A percentile compares a stretch with the other conserved stretches of the same genome.
phyloP scores from a whole-genome alignment of 2,329 filamentous ascomycete genomes.

The Xylariaceae sp. region DNA sequence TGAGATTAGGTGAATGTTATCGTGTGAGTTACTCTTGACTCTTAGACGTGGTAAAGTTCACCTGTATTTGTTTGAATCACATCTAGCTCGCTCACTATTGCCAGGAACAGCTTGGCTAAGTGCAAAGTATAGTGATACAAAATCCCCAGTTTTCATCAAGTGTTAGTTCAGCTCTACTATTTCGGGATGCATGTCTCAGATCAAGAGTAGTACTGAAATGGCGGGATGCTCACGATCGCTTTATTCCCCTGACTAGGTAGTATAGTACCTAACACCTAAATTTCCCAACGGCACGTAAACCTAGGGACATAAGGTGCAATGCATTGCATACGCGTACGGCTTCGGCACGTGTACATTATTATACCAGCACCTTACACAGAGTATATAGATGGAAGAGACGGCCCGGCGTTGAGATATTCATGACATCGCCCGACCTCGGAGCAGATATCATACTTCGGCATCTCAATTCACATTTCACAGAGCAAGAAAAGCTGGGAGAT shows the following conservation, averaged over 20 bases:
- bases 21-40: too few species aligned
- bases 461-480: conserved; percentile 1
- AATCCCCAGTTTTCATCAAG: too few species aligned
- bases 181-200: too few species aligned
- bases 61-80: background rate
- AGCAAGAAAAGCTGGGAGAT: background rate
- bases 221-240: conserved; percentile 5
- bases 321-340: conserved; percentile 18
- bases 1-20: too few species aligned
- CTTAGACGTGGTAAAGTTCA: too few species aligned
- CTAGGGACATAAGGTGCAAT: conserved; percentile 10
- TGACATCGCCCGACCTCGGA: conserved; percentile 13
- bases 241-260: too few species aligned
- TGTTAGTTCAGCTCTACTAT: too few species aligned
- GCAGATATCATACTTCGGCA: conserved; percentile 8
- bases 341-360: conserved; percentile 21
- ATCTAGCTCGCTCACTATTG: background rate
- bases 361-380: background rate
- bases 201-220: too few species aligned
- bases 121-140: background rate
- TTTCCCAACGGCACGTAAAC: conserved; percentile 15
- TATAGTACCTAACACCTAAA: too few species aligned
- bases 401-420: conserved; percentile 1
- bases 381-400: conserved; percentile 15
- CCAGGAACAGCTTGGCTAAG: background rate